A percentile compares a stretch with the other conserved stretches of the same genome.
These are phyloP conservation scores for Drosera spatulata DNA, from an alignment of 179 eudicot species.

Conservation along the genomic window DNA sequence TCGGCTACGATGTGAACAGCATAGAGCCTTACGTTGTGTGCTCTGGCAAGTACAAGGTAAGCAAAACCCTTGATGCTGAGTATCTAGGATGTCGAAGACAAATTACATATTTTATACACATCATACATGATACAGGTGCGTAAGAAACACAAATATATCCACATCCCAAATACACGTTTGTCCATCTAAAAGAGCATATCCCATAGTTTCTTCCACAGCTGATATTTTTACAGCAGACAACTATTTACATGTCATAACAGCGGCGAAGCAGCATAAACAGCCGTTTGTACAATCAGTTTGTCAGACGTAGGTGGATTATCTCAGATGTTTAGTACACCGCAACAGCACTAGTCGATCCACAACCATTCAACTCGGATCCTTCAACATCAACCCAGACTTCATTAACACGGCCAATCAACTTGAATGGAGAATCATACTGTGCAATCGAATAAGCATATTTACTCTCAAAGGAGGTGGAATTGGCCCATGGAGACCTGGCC, in stretches of 20 bases:
- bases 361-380: conserved; percentile 32
- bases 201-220: no score
- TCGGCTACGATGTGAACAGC: no score
- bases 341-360: conserved; percentile 33
- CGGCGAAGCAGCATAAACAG: no score
- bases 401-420: conserved; percentile 47
- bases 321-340: conserved; percentile 15
- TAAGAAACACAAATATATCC: background rate
- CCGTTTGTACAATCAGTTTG: background rate
- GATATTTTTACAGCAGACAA: no score
- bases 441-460: conserved; percentile 72
- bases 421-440: conserved; percentile 62
- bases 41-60: no score
- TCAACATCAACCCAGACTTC: conserved; percentile 73
- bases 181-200: no score
- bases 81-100: no score
- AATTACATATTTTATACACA: no score
- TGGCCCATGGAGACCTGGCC: conserved; percentile 64
- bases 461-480: conserved; percentile 37
- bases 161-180: background rate
- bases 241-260: no score
- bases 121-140: background rate
- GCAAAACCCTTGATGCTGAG: no score
- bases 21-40: no score
- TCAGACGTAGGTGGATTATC: background rate